Conservation (phyloP, 116 monocot species). For the Posidonia oceanica region DNA sequence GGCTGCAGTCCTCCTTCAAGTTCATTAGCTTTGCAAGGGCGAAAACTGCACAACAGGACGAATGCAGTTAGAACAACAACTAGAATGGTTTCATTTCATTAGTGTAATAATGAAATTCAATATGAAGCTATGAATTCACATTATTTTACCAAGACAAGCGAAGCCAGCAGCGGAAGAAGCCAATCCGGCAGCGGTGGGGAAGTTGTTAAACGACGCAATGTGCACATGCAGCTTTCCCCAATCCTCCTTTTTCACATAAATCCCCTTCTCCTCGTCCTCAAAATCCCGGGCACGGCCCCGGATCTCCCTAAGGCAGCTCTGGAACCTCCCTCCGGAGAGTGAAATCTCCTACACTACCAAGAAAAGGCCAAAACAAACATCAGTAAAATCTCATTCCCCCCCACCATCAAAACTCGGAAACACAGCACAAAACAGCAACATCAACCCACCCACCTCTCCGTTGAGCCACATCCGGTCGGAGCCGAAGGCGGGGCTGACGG, state of each 20-base stretch:
- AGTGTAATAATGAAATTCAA: too few species aligned
- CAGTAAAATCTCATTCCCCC: not conserved
- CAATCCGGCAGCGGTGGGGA: slow-evolving; percentile 88
- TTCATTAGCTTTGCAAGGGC: slow-evolving; percentile 96
- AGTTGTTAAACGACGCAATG: slow-evolving; percentile 88
- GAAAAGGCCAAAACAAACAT: not conserved
- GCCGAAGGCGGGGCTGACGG: slow-evolving; percentile 75
- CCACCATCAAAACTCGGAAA: too few species aligned
- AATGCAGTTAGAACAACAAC: not conserved
- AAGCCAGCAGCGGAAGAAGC: slow-evolving; percentile 97
- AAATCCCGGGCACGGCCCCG: slow-evolving; percentile 52
- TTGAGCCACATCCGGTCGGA: slow-evolving; percentile 95
- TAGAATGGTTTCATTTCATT: too few species aligned
- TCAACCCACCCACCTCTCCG: slow-evolving; percentile 38
- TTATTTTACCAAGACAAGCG: slow-evolving; percentile 65
- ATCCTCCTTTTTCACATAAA: slow-evolving; percentile 54
- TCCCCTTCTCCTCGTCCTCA: slow-evolving; percentile 68
- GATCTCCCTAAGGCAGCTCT: slow-evolving; percentile 86
- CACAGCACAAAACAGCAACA: not conserved
- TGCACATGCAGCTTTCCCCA: slow-evolving; percentile 73
- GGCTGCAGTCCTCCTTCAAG: slow-evolving; percentile 56
- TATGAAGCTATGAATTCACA: too few species aligned
- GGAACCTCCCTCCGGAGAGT: slow-evolving; percentile 65
- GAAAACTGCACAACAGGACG: slow-evolving; percentile 43
- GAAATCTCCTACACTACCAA: slow-evolving; percentile 55